These are phyloP conservation scores for Yarrowia sp. DNA, from an alignment of 805 yeast species.

Conservation along the genomic window DNA sequence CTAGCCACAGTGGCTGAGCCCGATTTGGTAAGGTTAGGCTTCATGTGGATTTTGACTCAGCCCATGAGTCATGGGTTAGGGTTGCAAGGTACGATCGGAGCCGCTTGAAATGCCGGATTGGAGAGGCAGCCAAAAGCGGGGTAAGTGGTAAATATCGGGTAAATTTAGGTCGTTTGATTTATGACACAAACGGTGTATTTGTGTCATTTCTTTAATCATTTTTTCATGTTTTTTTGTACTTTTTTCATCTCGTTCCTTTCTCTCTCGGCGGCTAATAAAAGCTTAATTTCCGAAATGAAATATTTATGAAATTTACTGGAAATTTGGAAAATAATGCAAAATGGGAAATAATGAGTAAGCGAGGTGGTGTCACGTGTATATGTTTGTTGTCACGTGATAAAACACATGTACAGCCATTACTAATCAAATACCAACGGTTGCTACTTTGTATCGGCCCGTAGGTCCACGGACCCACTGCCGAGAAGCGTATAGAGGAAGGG, in stretches of 20 bases:
- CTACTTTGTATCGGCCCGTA: too few relatives aligned
- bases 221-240: background rate
- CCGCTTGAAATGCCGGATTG: too few relatives aligned
- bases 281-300: background rate
- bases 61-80: background rate
- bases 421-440: background rate
- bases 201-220: background rate
- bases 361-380: too few relatives aligned
- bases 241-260: background rate
- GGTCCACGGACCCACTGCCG: background rate
- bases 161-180: too few relatives aligned
- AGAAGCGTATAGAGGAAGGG: background rate
- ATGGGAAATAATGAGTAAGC: background rate
- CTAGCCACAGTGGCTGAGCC: constrained; percentile 18
- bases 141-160: too few relatives aligned
- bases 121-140: too few relatives aligned
- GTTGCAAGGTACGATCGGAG: too few relatives aligned
- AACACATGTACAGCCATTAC: too few relatives aligned
- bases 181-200: too few relatives aligned
- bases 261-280: background rate
- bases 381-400: too few relatives aligned
- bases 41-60: background rate
- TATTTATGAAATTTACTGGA: background rate
- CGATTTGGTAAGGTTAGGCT: background rate
- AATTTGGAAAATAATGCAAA: background rate